Conservation (phyloP, 169 alveolate species). For the Plasmodium adleri region DNA sequence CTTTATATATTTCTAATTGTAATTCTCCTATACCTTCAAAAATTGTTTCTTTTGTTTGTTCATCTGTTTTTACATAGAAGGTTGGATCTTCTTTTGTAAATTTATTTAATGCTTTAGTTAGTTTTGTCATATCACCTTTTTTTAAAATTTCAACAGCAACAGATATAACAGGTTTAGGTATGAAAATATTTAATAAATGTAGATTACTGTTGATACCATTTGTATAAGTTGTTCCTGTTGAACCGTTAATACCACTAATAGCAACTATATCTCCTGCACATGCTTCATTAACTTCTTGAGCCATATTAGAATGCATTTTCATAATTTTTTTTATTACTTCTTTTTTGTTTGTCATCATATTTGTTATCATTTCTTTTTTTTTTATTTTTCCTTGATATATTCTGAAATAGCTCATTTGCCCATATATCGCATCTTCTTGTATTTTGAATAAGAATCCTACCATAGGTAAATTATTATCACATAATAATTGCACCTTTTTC, state of each 20-base stretch:
- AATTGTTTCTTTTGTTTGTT: constrained; percentile 93
- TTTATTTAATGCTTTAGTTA: constrained; percentile 92
- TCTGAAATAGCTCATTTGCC: constrained; percentile 94
- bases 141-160: constrained; percentile 89
- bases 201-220: constrained; percentile 84
- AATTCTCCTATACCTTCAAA: constrained; percentile 97
- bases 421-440: constrained; percentile 91
- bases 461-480: constrained; percentile 83
- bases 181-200: constrained; percentile 91
- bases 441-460: constrained; percentile 95
- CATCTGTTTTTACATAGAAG: constrained; percentile 90
- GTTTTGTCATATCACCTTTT: constrained; percentile 74
- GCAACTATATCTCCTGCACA: constrained; percentile 98
- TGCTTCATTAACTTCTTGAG: constrained; percentile 93
- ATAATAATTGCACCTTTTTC: constrained; percentile 76
- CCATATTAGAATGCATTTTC: constrained; percentile 95
- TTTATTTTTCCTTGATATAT: constrained; percentile 92
- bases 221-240: constrained; percentile 94
- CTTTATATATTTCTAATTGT: constrained; percentile 94
- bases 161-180: constrained; percentile 96
- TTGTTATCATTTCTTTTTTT: constrained; percentile 86
- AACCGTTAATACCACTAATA: constrained; percentile 94
- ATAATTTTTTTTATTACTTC: constrained; percentile 88
- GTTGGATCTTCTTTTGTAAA: constrained; percentile 97
- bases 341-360: constrained; percentile 85